Conservation (phyloP, 2,329 filamentous ascomycete species). For the Pseudogymnoascus pannorum region DNA sequence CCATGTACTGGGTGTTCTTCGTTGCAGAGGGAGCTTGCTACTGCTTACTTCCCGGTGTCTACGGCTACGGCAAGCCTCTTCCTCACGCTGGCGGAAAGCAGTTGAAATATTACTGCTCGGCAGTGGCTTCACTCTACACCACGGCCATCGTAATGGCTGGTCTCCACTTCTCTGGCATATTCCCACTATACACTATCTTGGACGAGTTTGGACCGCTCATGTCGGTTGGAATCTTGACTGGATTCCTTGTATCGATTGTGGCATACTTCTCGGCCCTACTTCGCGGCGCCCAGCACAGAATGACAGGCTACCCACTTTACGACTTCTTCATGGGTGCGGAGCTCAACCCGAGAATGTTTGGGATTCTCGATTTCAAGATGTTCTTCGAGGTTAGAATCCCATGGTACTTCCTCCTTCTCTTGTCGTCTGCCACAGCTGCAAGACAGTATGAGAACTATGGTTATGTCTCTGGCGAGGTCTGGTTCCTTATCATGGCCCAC, state of each 20-base stretch:
- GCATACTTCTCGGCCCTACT: conserved; percentile 80
- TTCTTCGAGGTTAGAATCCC: conserved; percentile 90
- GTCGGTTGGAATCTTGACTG: conserved; percentile 86
- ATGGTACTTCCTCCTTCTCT: conserved; percentile 82
- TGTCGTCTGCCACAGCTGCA: conserved; percentile 67
- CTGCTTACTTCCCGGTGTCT: conserved; percentile 78
- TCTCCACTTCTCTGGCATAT: conserved; percentile 76
- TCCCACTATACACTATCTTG: conserved; percentile 84
- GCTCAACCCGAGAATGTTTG: conserved; percentile 79
- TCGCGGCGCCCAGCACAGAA: conserved; percentile 80
- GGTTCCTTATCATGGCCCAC: conserved; percentile 80
- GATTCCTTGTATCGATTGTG: conserved; percentile 72
- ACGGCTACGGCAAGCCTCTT: conserved; percentile 80
- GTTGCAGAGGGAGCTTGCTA: conserved; percentile 79
- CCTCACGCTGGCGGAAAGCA: conserved; percentile 76
- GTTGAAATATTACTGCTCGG: conserved; percentile 91
- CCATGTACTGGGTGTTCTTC: conserved; percentile 92
- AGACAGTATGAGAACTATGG: conserved; percentile 80
- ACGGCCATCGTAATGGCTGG: conserved; percentile 65
- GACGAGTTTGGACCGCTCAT: conserved; percentile 93
- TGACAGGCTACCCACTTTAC: conserved; percentile 76
- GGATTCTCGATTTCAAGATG: conserved; percentile 85
- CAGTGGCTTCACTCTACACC: conserved; percentile 76
- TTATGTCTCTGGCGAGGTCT: conserved; percentile 77
- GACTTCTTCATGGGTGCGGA: conserved; percentile 91